Conservation (phyloP, 371 early-diverging fungal genomes). For the Homolaphlyctis polyrhiza region DNA sequence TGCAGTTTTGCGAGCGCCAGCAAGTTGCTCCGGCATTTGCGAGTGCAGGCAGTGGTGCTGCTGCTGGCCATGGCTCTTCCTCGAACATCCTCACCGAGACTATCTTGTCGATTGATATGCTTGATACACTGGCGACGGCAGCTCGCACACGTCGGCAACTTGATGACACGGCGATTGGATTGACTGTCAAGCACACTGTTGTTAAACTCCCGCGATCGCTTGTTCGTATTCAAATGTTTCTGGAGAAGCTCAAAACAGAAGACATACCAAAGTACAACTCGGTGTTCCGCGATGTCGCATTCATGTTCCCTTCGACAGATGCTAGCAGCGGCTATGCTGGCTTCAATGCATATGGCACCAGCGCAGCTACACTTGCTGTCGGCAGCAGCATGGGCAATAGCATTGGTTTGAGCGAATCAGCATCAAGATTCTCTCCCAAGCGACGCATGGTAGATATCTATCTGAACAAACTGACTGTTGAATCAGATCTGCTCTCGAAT, state of each 20-base stretch:
- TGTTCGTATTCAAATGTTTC: slow-evolving; percentile 68
- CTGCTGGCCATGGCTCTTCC: too few species aligned
- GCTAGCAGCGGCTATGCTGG: too few species aligned
- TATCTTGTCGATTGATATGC: background rate
- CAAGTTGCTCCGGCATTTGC: too few species aligned
- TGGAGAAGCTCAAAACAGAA: slow-evolving; percentile 78
- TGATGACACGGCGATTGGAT: slow-evolving; percentile 1
- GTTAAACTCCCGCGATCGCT: slow-evolving; percentile 67
- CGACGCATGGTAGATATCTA: slow-evolving; percentile 34
- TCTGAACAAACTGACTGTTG: slow-evolving; percentile 51
- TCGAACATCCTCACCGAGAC: background rate
- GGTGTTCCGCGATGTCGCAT: slow-evolving; percentile 26
- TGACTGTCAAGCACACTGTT: slow-evolving; percentile 44
- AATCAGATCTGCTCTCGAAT: slow-evolving; percentile 64
- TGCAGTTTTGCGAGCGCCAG: background rate
- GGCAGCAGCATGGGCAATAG: too few species aligned
- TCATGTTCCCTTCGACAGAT: background rate
- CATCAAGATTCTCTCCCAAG: background rate
- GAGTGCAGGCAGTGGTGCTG: too few species aligned
- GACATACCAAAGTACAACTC: slow-evolving; percentile 64
- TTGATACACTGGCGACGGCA: background rate
- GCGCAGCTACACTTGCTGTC: background rate
- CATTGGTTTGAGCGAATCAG: background rate
- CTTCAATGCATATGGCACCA: too few species aligned
- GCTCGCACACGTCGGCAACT: background rate